Conservation (phyloP, 2,329 filamentous ascomycete species). For the Neofusicoccum laricinum region DNA sequence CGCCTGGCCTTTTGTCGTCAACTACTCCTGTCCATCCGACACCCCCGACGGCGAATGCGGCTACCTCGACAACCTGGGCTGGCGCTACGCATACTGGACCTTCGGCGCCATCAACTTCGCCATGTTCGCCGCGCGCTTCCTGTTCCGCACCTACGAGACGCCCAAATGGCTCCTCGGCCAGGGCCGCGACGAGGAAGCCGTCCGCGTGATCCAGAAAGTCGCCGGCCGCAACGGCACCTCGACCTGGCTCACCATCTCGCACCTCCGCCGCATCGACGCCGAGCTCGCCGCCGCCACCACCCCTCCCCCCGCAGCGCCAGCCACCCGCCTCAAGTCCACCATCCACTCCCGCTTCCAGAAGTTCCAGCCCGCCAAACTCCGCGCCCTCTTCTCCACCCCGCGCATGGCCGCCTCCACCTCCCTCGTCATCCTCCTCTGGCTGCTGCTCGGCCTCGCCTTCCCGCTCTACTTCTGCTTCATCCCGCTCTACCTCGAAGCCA, state of each 20-base stretch:
- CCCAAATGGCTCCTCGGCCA: slow-evolving; percentile 58
- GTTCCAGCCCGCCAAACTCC: slow-evolving; percentile 22
- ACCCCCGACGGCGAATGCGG: slow-evolving; percentile 16
- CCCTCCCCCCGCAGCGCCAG: neutral
- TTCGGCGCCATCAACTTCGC: slow-evolving; percentile 38
- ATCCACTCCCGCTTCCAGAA: slow-evolving; percentile 26
- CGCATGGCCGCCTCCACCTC: slow-evolving; percentile 34
- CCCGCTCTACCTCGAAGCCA: slow-evolving; percentile 53
- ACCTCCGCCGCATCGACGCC: slow-evolving; percentile 33
- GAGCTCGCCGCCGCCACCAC: slow-evolving; percentile 23
- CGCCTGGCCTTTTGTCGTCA: neutral
- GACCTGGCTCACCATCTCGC: slow-evolving; percentile 33
- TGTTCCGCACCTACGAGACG: slow-evolving; percentile 57
- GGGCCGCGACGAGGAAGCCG: slow-evolving; percentile 52
- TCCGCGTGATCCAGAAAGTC: slow-evolving; percentile 44
- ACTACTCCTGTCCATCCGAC: slow-evolving; percentile 16
- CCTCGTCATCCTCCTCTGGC: slow-evolving; percentile 42
- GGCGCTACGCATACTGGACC: slow-evolving; percentile 43
- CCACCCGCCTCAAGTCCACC: slow-evolving; percentile 29
- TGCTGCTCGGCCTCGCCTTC: slow-evolving; percentile 45
- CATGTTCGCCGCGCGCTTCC: slow-evolving; percentile 51
- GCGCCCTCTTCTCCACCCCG: slow-evolving; percentile 38
- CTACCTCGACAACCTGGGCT: slow-evolving; percentile 38
- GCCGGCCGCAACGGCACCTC: slow-evolving; percentile 40
- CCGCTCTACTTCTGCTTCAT: slow-evolving; percentile 52